Percentiles rank a stretch among this genome's conserved stretches.
These are phyloP conservation scores for Pichia insulana DNA, from an alignment of 805 yeast genomes.

Conservation along the genomic window DNA sequence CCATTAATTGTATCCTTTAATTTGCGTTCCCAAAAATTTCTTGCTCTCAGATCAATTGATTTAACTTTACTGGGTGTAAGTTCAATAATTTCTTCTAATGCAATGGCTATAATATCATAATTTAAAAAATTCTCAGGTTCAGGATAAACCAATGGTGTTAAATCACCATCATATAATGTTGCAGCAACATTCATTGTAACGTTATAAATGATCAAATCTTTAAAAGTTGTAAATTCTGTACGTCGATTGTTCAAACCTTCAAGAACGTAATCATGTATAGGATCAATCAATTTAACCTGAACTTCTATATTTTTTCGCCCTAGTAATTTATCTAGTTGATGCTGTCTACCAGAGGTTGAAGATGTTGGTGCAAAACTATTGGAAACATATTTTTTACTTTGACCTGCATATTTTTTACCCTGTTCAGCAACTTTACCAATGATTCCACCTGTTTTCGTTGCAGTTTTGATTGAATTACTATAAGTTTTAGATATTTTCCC, in stretches of 20 bases:
- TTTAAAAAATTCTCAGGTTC: conserved; percentile 31
- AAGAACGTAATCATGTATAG: conserved; percentile 44
- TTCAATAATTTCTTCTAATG: conserved; percentile 86
- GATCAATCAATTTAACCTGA: conserved; percentile 38
- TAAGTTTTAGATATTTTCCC: conserved; percentile 33
- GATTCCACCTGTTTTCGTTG: conserved; percentile 35
- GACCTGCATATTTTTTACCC: conserved; percentile 25
- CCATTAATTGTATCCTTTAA: conserved; percentile 39
- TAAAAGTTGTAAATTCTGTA: conserved; percentile 32
- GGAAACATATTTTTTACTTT: conserved; percentile 12
- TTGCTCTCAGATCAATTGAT: conserved; percentile 57
- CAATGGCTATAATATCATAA: conserved; percentile 67
- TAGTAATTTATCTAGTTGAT: conserved; percentile 34
- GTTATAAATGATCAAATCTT: conserved; percentile 36
- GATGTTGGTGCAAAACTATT: conserved; percentile 11
- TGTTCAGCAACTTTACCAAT: conserved; percentile 36
- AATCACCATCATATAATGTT: conserved; percentile 32
- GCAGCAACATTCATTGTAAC: conserved; percentile 53
- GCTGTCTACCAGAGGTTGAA: conserved; percentile 19
- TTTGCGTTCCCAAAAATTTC: conserved; percentile 57
- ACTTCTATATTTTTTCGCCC: conserved; percentile 41
- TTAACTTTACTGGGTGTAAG: conserved; percentile 77
- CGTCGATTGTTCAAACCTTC: conserved; percentile 33
- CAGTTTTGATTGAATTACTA: conserved; percentile 29
- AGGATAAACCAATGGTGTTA: conserved; percentile 40